phyloP scores from a whole-genome alignment of 1,284 basidiomycete species.

The Melampsora larici-populina region DNA sequence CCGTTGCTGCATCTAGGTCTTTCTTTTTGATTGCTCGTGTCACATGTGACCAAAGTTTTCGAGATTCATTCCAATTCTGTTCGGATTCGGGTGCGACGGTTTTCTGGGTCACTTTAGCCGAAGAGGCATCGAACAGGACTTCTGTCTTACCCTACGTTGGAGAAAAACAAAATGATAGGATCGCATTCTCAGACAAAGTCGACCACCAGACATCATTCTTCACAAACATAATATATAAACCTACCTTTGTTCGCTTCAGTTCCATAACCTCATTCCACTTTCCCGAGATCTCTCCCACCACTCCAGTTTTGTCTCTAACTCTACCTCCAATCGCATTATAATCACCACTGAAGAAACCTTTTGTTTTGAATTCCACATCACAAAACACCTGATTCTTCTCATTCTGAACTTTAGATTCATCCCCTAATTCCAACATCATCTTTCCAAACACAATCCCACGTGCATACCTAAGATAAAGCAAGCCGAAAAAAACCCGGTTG shows the following conservation, averaged over 20 bases:
- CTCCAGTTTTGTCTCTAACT: conserved; percentile 58
- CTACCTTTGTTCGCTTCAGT: conserved; percentile 64
- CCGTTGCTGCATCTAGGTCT: conserved; percentile 91
- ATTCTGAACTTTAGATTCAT: conserved; percentile 80
- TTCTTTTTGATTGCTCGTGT: conserved; percentile 80
- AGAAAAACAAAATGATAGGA: not conserved
- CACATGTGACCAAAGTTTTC: conserved; percentile 76
- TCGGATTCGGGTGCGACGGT: conserved; percentile 76
- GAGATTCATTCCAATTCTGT: conserved; percentile 86
- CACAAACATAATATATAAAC: conserved; percentile 14
- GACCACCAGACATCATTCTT: not conserved
- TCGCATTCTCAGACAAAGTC: not conserved
- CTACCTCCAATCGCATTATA: conserved; percentile 87
- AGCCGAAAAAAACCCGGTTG: not conserved
- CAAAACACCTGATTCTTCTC: conserved; percentile 70
- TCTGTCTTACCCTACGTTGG: conserved; percentile 57
- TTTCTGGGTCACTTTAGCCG: conserved; percentile 73
- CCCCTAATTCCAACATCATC: conserved; percentile 95
- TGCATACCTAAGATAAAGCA: conserved; percentile 64
- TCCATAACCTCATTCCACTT: conserved; percentile 92
- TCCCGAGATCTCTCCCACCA: conserved; percentile 77
- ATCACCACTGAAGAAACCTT: conserved; percentile 96
- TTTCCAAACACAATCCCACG: conserved; percentile 66
- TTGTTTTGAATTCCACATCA: conserved; percentile 96
- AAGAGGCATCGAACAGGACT: conserved; percentile 75